These are phyloP conservation scores for Dendrothele bispora DNA, from an alignment of 768 basidiomycete genomes.

Conservation along the genomic window DNA sequence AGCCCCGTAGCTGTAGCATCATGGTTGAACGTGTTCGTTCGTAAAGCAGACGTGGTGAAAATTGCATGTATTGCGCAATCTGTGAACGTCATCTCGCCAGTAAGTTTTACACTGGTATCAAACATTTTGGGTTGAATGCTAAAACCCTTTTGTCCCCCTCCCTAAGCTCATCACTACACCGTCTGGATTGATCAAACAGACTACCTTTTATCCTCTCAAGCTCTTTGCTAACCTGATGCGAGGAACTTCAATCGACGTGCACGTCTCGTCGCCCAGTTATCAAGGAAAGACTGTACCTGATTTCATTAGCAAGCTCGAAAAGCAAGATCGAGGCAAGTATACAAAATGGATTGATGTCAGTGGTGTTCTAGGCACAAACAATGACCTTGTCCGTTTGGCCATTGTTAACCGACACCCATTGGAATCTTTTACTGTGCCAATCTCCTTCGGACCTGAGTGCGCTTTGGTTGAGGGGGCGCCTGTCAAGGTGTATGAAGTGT, in stretches of 20 bases:
- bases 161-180: slow-evolving; percentile 52
- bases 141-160: slow-evolving; percentile 17
- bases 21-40: slow-evolving; percentile 62
- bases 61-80: slow-evolving; percentile 64
- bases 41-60: slow-evolving; percentile 57
- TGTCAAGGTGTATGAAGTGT: slow-evolving; percentile 50
- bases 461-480: slow-evolving; percentile 15
- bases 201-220: slow-evolving; percentile 51
- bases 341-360: slow-evolving; percentile 51
- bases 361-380: slow-evolving; percentile 37
- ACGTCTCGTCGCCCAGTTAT: slow-evolving; percentile 37
- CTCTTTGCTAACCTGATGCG: slow-evolving; percentile 60
- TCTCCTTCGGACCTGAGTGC: slow-evolving; percentile 34
- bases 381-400: slow-evolving; percentile 45
- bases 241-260: slow-evolving; percentile 39
- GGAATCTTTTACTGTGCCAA: slow-evolving; percentile 35
- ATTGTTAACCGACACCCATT: slow-evolving; percentile 51
- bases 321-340: slow-evolving; percentile 29
- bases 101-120: slow-evolving; percentile 14
- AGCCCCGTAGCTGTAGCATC: slow-evolving; percentile 50
- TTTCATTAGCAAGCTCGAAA: slow-evolving; percentile 46
- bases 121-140: neutral
- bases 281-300: slow-evolving; percentile 49
- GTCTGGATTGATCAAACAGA: slow-evolving; percentile 38
- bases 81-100: slow-evolving; percentile 50